These are phyloP conservation scores for Lachnum nothofagi DNA, from an alignment of 2,329 filamentous ascomycete species.

Conservation along the genomic window DNA sequence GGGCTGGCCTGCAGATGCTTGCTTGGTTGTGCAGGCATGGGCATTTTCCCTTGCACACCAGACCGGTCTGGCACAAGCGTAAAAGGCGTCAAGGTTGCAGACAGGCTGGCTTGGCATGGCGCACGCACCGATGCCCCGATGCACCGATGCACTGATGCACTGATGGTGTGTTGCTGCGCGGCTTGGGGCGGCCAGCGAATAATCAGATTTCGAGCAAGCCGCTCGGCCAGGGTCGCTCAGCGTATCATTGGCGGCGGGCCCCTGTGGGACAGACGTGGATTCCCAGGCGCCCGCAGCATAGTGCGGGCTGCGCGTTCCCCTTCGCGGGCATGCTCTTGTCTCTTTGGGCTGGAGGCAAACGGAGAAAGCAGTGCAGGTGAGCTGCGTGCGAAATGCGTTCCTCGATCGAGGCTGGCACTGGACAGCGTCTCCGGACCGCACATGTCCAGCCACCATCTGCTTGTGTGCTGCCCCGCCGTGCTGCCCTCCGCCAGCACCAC, in stretches of 20 bases:
- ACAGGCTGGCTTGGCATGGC: not conserved
- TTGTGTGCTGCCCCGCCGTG: not conserved
- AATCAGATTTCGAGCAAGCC: not conserved
- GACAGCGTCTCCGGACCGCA: not conserved
- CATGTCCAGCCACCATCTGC: not conserved
- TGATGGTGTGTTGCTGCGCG: conserved; percentile 1
- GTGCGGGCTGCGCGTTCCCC: too few species aligned
- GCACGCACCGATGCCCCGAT: too few species aligned
- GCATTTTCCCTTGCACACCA: not conserved
- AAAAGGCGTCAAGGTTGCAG: not conserved
- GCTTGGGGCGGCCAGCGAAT: conserved; percentile 1
- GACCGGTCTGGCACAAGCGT: not conserved
- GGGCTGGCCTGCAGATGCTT: not conserved
- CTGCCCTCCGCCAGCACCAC: too few species aligned
- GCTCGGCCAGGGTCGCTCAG: too few species aligned
- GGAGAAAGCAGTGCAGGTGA: not conserved
- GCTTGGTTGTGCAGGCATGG: not conserved
- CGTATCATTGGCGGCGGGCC: too few species aligned
- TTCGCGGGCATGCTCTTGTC: not conserved
- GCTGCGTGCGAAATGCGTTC: too few species aligned
- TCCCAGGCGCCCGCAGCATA: too few species aligned
- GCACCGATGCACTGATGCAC: too few species aligned
- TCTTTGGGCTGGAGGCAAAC: not conserved
- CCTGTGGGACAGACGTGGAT: too few species aligned
- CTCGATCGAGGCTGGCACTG: not conserved